Percentiles rank a stretch among this genome's conserved stretches.
Evolutionary conservation across 768 basidiomycete species (phyloP).

Genomic region (Xerocomellus chrysenteron): DNA sequence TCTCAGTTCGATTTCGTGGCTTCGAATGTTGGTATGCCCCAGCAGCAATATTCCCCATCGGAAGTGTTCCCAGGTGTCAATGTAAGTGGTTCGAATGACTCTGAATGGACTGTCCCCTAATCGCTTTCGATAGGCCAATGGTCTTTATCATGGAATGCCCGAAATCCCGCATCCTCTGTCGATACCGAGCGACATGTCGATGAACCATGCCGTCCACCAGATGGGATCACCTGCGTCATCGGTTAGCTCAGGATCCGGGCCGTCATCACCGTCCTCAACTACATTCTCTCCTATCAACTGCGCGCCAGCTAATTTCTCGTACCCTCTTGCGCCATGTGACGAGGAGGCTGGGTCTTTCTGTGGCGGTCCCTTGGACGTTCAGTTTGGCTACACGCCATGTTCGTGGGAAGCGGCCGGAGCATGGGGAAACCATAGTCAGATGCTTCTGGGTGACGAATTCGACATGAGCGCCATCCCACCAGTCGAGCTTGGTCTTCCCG

Average conservation of each 20-base stretch:
- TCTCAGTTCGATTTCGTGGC: conserved; percentile 59
- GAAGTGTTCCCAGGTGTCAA: conserved; percentile 35
- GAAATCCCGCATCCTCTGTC: conserved; percentile 43
- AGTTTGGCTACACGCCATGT: conserved; percentile 31
- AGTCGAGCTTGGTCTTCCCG: conserved; percentile 56
- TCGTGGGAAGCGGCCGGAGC: conserved; percentile 32
- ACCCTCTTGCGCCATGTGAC: conserved; percentile 20
- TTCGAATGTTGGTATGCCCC: conserved; percentile 41
- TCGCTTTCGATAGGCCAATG: conserved; percentile 39
- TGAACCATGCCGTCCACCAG: conserved; percentile 42
- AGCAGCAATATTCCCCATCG: conserved; percentile 36
- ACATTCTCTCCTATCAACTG: conserved; percentile 47
- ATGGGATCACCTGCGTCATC: conserved; percentile 53
- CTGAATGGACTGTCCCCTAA: conserved; percentile 7
- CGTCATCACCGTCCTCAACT: conserved; percentile 47
- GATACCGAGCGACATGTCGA: conserved; percentile 37
- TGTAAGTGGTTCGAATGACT: conserved; percentile 34
- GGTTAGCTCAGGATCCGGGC: conserved; percentile 46
- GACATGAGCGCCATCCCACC: conserved; percentile 65
- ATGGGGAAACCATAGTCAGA: conserved; percentile 36
- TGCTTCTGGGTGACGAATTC: conserved; percentile 61
- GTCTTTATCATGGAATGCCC: conserved; percentile 53
- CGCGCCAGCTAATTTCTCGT: conserved; percentile 20
- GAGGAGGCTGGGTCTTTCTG: conserved; percentile 16
- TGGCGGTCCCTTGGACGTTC: conserved; percentile 24